Evolutionary conservation across 257 asterid genomes (phyloP).

Genomic region (Solanum pimpinellifolium): DNA sequence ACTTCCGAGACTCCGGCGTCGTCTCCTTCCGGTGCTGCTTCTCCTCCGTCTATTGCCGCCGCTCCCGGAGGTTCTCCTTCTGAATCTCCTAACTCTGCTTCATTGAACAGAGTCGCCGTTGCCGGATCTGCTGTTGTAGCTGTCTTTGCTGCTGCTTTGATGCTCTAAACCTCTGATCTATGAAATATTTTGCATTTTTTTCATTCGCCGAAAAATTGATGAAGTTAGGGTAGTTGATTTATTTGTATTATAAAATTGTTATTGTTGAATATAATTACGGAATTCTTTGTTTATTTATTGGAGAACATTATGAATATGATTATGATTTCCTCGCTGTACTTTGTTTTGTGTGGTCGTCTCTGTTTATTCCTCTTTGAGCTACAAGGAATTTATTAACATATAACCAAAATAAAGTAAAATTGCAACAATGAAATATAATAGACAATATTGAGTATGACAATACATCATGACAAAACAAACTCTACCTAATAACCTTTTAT

Average conservation of each 20-base stretch:
- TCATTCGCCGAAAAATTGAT: not conserved
- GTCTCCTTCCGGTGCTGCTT: conserved; percentile 6
- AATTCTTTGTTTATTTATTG: not conserved
- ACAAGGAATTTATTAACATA: too few species aligned
- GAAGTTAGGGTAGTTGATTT: not conserved
- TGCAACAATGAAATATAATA: too few species aligned
- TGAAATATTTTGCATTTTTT: not conserved
- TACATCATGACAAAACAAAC: too few species aligned
- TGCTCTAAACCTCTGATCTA: conserved; percentile 19
- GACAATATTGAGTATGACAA: too few species aligned
- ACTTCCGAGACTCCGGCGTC: conserved; percentile 9
- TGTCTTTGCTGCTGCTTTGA: conserved; percentile 23
- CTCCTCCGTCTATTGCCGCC: conserved; percentile 18
- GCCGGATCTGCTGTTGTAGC: conserved; percentile 41
- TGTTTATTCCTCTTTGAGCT: too few species aligned
- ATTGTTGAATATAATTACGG: not conserved
- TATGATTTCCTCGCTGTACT: not conserved
- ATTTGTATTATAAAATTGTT: not conserved
- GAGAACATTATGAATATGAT: not conserved
- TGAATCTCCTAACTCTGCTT: conserved; percentile 18
- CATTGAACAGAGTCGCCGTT: conserved; percentile 27
- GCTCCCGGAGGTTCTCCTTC: conserved; percentile 19
- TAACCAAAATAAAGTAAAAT: too few species aligned
- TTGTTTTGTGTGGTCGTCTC: too few species aligned
- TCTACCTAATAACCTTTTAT: too few species aligned